A percentile compares a stretch with the other conserved stretches of the same genome.
phyloP scores from a whole-genome alignment of 2,329 filamentous ascomycete genomes.

The Westerdykella aurantiaca region DNA sequence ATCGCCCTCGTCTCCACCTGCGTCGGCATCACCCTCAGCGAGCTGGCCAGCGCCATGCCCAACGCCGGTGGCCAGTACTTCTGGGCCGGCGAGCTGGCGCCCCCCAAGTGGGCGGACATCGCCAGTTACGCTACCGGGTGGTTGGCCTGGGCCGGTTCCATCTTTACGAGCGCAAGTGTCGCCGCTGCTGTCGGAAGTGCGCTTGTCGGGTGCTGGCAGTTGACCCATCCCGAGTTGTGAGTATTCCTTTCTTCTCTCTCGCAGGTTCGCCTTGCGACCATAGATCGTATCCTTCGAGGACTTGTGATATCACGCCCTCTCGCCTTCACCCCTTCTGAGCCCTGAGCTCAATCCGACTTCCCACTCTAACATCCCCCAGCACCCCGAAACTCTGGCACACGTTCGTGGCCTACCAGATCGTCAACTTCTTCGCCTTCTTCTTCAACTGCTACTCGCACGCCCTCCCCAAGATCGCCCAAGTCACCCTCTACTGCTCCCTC shows the following conservation, averaged over 20 bases:
- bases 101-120: slow-evolving; percentile 42
- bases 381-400: slow-evolving; percentile 32
- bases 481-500: slow-evolving; percentile 44
- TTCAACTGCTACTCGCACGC: slow-evolving; percentile 44
- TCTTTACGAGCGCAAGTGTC: slow-evolving; percentile 51
- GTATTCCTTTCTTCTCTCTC: no score
- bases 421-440: slow-evolving; percentile 45
- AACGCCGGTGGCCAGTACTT: slow-evolving; percentile 51
- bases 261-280: no score
- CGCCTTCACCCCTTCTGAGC: no score
- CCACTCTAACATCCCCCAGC: slow-evolving; percentile 10
- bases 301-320: no score
- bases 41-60: slow-evolving; percentile 46
- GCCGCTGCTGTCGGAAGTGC: slow-evolving; percentile 46
- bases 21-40: slow-evolving; percentile 43
- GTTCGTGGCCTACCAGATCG: slow-evolving; percentile 44
- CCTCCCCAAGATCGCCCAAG: slow-evolving; percentile 38
- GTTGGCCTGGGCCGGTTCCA: slow-evolving; percentile 50
- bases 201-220: slow-evolving; percentile 48
- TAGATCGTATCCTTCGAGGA: no score
- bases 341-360: slow-evolving; percentile 2
- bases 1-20: slow-evolving; percentile 43
- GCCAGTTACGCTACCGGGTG: slow-evolving; percentile 47
- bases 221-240: slow-evolving; percentile 22
- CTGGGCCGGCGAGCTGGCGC: slow-evolving; percentile 47